Conservation (phyloP, 257 asterid species). For the Datura wrightii region DNA sequence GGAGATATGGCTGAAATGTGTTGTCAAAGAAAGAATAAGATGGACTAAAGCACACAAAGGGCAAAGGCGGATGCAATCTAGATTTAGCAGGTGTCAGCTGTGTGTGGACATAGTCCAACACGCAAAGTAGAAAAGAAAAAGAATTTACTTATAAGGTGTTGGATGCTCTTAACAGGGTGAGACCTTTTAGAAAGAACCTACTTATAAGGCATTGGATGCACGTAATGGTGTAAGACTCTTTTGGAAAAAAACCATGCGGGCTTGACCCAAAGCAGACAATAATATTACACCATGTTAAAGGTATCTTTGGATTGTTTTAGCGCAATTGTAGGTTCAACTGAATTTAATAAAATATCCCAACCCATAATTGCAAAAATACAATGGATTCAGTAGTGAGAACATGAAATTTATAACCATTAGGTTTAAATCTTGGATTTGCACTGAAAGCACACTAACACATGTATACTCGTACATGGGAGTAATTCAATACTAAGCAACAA, state of each 20-base stretch:
- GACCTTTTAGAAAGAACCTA: background rate
- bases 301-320: background rate
- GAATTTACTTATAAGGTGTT: background rate
- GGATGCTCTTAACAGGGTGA: background rate
- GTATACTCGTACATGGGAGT: background rate
- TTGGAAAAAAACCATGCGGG: background rate
- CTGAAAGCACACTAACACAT: background rate
- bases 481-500: background rate
- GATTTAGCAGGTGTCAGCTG: background rate
- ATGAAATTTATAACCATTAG: background rate
- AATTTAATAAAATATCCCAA: background rate
- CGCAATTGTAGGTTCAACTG: background rate
- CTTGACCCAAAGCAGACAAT: background rate
- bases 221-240: background rate
- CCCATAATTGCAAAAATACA: background rate
- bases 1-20: slow-evolving; percentile 45
- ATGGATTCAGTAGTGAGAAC: background rate
- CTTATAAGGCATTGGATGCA: background rate
- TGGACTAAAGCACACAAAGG: background rate
- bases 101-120: background rate
- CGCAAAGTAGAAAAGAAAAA: background rate
- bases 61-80: background rate
- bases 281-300: background rate
- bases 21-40: background rate
- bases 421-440: background rate